Evolutionary conservation across 1,139 yeast genomes (phyloP).

Genomic region (Pichia sp.): DNA sequence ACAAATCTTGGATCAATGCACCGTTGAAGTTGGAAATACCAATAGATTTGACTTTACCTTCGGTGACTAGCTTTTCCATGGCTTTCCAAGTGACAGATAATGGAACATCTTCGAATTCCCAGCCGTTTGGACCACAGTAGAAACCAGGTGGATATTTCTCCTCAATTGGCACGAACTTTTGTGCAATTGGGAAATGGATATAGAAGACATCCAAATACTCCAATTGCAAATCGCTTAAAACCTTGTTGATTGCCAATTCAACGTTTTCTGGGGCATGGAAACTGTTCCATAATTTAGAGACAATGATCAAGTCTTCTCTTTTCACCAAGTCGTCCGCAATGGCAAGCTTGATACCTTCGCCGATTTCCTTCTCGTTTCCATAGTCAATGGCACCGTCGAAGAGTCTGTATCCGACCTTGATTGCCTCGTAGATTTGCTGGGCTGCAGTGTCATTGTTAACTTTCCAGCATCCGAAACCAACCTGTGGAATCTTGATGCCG

Average conservation of each 20-base stretch:
- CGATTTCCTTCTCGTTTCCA: conserved; percentile 75
- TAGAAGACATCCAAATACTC: conserved; percentile 74
- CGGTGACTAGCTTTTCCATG: conserved; percentile 58
- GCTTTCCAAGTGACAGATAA: conserved; percentile 79
- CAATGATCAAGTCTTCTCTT: conserved; percentile 71
- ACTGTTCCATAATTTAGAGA: conserved; percentile 80
- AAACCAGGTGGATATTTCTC: conserved; percentile 76
- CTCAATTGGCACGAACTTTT: conserved; percentile 68
- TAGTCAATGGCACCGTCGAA: conserved; percentile 80
- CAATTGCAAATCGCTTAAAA: conserved; percentile 60
- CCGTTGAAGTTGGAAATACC: conserved; percentile 87
- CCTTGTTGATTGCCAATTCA: conserved; percentile 56
- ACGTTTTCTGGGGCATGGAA: conserved; percentile 69
- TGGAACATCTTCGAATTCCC: conserved; percentile 68
- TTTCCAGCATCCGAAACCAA: conserved; percentile 36
- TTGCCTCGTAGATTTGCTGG: conserved; percentile 32
- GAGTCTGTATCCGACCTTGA: conserved; percentile 58
- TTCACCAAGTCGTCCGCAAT: conserved; percentile 64
- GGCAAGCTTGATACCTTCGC: conserved; percentile 64
- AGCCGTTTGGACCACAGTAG: conserved; percentile 58
- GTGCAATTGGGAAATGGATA: conserved; percentile 81
- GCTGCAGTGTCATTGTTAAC: conserved; percentile 57
- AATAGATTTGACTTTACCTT: conserved; percentile 69
- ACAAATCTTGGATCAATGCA: conserved; percentile 68
- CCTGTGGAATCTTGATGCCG: conserved; percentile 32